Percentiles rank a stretch among this genome's conserved stretches.
These are phyloP conservation scores for Trypanosoma cruzi DNA, from an alignment of 208 protist genomes.

Conservation along the genomic window DNA sequence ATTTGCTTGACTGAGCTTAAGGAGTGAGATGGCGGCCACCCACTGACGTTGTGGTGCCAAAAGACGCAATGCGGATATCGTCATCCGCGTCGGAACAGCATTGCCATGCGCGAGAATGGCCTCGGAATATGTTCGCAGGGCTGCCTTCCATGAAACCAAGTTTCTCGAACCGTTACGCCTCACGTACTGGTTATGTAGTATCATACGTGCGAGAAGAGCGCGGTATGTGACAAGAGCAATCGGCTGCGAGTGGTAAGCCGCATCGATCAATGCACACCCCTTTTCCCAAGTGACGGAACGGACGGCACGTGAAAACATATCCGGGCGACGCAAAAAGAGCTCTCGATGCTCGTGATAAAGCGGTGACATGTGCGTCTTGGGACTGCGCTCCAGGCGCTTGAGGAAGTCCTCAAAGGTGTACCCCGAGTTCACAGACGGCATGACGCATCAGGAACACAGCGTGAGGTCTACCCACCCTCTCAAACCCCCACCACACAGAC, in stretches of 20 bases:
- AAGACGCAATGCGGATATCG: slow-evolving; percentile 68
- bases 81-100: slow-evolving; percentile 53
- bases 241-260: slow-evolving; percentile 79
- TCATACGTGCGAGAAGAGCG: slow-evolving; percentile 77
- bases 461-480: not conserved
- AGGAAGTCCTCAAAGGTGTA: slow-evolving; percentile 91
- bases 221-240: slow-evolving; percentile 61
- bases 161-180: slow-evolving; percentile 22
- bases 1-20: slow-evolving; percentile 69
- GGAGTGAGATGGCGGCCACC: slow-evolving; percentile 47
- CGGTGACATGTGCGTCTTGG: slow-evolving; percentile 62
- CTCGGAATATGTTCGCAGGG: slow-evolving; percentile 64
- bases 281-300: slow-evolving; percentile 74
- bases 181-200: slow-evolving; percentile 76
- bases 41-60: slow-evolving; percentile 73
- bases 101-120: slow-evolving; percentile 67
- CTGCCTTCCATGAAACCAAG: slow-evolving; percentile 64
- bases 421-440: slow-evolving; percentile 52
- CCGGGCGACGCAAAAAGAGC: slow-evolving; percentile 76
- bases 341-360: slow-evolving; percentile 77
- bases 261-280: slow-evolving; percentile 51
- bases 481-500: not conserved
- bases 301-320: slow-evolving; percentile 73
- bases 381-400: slow-evolving; percentile 77
- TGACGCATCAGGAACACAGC: slow-evolving; percentile 11